Conservation (phyloP, 1,284 basidiomycete species). For the Amylostereum areolatum region DNA sequence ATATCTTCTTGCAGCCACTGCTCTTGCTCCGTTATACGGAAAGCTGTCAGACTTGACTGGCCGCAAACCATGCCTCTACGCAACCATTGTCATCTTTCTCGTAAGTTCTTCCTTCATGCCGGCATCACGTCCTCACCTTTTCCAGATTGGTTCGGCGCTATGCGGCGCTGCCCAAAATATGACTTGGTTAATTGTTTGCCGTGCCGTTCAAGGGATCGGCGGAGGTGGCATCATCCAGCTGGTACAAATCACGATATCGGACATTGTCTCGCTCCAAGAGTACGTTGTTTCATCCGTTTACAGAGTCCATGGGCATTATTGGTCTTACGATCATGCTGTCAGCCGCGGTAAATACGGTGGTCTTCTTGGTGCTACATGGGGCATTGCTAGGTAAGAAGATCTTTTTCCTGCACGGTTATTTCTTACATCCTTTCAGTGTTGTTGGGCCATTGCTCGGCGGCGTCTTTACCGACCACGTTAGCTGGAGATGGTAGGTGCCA, state of each 20-base stretch:
- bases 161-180: slow-evolving; percentile 80
- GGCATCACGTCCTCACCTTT: no score
- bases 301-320: background rate
- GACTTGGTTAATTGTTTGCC: slow-evolving; percentile 65
- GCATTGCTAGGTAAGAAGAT: slow-evolving; percentile 62
- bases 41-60: slow-evolving; percentile 66
- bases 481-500: slow-evolving; percentile 61
- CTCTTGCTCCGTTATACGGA: slow-evolving; percentile 67
- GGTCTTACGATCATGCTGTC: slow-evolving; percentile 1
- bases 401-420: no score
- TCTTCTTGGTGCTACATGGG: slow-evolving; percentile 74
- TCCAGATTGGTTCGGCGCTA: slow-evolving; percentile 75
- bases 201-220: slow-evolving; percentile 81
- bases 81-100: slow-evolving; percentile 66
- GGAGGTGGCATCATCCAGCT: slow-evolving; percentile 71
- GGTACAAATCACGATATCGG: slow-evolving; percentile 69
- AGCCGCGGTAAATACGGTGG: slow-evolving; percentile 76
- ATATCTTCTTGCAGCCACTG: slow-evolving; percentile 68
- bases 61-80: slow-evolving; percentile 71
- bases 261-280: slow-evolving; percentile 76
- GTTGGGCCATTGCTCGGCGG: slow-evolving; percentile 73
- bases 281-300: slow-evolving; percentile 34
- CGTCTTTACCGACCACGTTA: slow-evolving; percentile 64
- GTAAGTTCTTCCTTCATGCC: slow-evolving; percentile 27
- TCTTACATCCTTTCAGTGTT: no score